phyloP scores from a whole-genome alignment of 768 basidiomycete genomes.

The Cantharellus cinnabarinus region DNA sequence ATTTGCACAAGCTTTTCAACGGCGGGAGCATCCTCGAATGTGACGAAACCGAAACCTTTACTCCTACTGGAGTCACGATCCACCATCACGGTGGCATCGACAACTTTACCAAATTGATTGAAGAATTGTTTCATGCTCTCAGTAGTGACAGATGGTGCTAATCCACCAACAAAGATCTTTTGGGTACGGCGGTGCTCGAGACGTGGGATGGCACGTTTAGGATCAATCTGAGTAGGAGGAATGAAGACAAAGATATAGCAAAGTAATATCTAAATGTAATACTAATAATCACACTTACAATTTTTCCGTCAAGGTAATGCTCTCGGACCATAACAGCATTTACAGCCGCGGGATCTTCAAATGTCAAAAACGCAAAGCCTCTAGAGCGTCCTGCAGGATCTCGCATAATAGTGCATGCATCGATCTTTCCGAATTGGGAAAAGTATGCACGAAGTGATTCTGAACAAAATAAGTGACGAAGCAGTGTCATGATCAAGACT shows the following conservation, averaged over 20 bases:
- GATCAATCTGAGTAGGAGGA: slow-evolving; percentile 60
- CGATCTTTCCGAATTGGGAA: slow-evolving; percentile 87
- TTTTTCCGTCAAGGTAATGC: slow-evolving; percentile 92
- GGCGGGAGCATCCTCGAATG: slow-evolving; percentile 71
- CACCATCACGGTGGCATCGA: slow-evolving; percentile 97
- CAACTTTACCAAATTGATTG: slow-evolving; percentile 82
- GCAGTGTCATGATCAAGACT: slow-evolving; percentile 12
- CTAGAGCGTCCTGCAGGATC: slow-evolving; percentile 85
- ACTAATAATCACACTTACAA: slow-evolving; percentile 36
- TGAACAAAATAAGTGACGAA: slow-evolving; percentile 20
- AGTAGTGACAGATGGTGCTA: slow-evolving; percentile 79
- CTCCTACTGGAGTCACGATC: slow-evolving; percentile 87
- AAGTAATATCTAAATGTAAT: not conserved
- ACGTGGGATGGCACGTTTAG: slow-evolving; percentile 95
- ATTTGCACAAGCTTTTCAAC: slow-evolving; percentile 77
- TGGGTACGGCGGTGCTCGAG: slow-evolving; percentile 87
- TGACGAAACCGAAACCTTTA: slow-evolving; percentile 97
- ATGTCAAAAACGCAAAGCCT: slow-evolving; percentile 96
- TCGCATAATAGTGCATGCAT: slow-evolving; percentile 97
- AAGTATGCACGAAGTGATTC: slow-evolving; percentile 75
- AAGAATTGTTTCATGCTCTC: slow-evolving; percentile 89
- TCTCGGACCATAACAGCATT: slow-evolving; percentile 91
- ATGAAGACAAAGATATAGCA: not conserved
- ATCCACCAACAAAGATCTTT: slow-evolving; percentile 89
- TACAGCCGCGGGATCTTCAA: slow-evolving; percentile 79